A percentile compares a stretch with the other conserved stretches of the same genome.
Conservation (phyloP, 129 eudicot genomes). For the Arctium minus region DNA sequence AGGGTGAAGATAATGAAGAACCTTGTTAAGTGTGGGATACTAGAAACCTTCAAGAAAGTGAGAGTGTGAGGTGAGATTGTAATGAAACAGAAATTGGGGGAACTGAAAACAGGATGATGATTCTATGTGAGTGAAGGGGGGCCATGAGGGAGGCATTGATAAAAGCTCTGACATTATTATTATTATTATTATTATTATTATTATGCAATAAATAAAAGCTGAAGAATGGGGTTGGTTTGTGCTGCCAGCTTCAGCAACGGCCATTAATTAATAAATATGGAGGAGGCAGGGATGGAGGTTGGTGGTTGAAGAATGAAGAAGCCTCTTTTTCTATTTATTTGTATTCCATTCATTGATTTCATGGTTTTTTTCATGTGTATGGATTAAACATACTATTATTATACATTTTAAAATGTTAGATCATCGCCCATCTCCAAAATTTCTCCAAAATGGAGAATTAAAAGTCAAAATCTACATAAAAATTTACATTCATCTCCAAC, state of each 20-base stretch:
- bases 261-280: slow-evolving; percentile 33
- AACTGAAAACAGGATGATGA: background rate
- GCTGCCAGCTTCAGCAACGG: slow-evolving; percentile 41
- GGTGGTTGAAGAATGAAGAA: slow-evolving; percentile 27
- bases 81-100: slow-evolving; percentile 16
- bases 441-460: no score
- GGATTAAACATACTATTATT: background rate
- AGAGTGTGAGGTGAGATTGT: background rate
- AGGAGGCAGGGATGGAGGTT: slow-evolving; percentile 6
- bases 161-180: background rate
- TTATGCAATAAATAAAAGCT: background rate
- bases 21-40: slow-evolving; percentile 36
- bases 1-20: slow-evolving; percentile 1
- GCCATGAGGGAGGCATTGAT: background rate
- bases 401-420: no score
- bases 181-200: background rate
- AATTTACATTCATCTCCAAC: no score
- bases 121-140: background rate
- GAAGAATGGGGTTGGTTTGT: background rate
- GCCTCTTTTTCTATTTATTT: background rate
- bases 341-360: background rate
- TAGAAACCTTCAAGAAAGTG: slow-evolving; percentile 19
- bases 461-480: no score
- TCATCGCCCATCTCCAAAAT: no score
- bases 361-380: background rate